Evolutionary conservation across 108 stramenopile genomes (phyloP).

Genomic region (Halocafeteria seosinensis): DNA sequence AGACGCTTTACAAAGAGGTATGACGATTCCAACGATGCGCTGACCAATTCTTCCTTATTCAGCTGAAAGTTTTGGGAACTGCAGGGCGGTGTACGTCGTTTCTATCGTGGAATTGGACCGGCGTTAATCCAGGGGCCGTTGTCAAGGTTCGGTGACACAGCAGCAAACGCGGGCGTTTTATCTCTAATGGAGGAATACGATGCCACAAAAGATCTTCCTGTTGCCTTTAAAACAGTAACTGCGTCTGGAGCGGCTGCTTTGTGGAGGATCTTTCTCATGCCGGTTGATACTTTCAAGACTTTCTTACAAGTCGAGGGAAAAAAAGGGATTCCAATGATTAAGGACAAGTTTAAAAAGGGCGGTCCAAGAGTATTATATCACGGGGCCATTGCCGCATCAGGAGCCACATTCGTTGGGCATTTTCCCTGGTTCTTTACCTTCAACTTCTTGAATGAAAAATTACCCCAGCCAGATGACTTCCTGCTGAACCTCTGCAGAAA

Average conservation of each 20-base stretch:
- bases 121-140: slow-evolving; percentile 77
- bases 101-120: slow-evolving; percentile 77
- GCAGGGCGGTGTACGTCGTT: slow-evolving; percentile 84
- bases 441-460: slow-evolving; percentile 67
- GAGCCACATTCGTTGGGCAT: slow-evolving; percentile 89
- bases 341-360: slow-evolving; percentile 57
- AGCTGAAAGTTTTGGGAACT: too few relatives aligned
- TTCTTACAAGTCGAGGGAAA: slow-evolving; percentile 92
- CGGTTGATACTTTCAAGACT: slow-evolving; percentile 65
- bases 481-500: slow-evolving; percentile 62
- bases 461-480: slow-evolving; percentile 60
- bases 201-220: slow-evolving; percentile 40
- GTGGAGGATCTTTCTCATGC: slow-evolving; percentile 89
- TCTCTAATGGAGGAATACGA: slow-evolving; percentile 42
- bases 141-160: slow-evolving; percentile 87
- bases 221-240: slow-evolving; percentile 63
- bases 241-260: slow-evolving; percentile 61
- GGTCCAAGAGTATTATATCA: slow-evolving; percentile 74
- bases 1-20: slow-evolving; percentile 72
- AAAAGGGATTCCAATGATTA: slow-evolving; percentile 56
- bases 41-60: too few relatives aligned
- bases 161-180: slow-evolving; percentile 80
- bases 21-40: too few relatives aligned
- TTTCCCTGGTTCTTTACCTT: slow-evolving; percentile 90
- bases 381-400: slow-evolving; percentile 69